A percentile compares a stretch with the other conserved stretches of the same genome.
Evolutionary conservation across 345 rosid species (phyloP).

Genomic region (Abelmoschus esculentus): DNA sequence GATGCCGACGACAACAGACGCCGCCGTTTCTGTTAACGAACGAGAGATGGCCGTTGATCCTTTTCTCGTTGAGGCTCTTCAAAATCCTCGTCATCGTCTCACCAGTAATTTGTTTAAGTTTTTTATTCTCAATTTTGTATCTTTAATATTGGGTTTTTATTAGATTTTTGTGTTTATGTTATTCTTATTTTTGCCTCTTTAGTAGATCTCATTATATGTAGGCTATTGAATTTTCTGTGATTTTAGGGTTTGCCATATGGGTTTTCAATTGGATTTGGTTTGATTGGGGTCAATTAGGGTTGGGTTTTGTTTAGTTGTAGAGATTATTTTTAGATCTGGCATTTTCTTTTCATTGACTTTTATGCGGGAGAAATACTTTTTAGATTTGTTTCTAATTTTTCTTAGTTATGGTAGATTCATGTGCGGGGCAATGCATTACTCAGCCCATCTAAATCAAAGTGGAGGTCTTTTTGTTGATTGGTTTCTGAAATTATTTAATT

Average conservation of each 20-base stretch:
- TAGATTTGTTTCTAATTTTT: not conserved
- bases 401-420: not conserved
- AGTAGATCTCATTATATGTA: not conserved
- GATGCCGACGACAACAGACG: not conserved
- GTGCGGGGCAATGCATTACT: not conserved
- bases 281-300: not conserved
- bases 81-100: conserved; percentile 93
- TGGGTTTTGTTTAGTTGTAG: not conserved
- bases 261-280: not conserved
- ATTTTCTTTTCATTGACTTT: not conserved
- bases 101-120: conserved; percentile 40
- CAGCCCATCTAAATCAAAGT: not conserved
- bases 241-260: not conserved
- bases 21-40: conserved; percentile 19
- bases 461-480: not conserved
- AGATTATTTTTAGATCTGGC: conserved; percentile 21
- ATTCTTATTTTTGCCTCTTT: not conserved
- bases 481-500: not conserved
- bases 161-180: not conserved
- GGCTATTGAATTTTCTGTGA: not conserved
- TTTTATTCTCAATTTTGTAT: not conserved
- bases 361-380: not conserved
- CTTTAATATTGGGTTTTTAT: not conserved
- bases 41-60: conserved; percentile 84
- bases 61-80: conserved; percentile 92